Evolutionary conservation across 140 eudicot genomes (phyloP).

Genomic region (Oenanthe javanica): DNA sequence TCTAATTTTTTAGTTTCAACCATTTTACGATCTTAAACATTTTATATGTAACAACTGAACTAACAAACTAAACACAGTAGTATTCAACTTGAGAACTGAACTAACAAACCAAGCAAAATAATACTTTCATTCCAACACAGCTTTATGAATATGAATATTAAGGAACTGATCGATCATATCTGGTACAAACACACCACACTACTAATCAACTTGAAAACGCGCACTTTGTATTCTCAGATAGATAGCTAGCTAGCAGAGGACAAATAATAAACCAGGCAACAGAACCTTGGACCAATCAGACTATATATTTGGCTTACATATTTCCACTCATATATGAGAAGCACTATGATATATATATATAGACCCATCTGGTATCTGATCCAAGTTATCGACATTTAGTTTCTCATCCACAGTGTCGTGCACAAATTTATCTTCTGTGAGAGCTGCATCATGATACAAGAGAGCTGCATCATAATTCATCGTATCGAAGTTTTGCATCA

Average conservation of each 20-base stretch:
- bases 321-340: neutral
- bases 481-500: slow-evolving; percentile 11
- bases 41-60: no score
- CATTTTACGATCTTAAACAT: no score
- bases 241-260: neutral
- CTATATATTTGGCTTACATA: no score
- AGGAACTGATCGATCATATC: neutral
- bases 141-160: neutral
- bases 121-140: neutral
- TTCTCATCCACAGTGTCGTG: neutral
- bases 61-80: neutral
- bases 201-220: neutral
- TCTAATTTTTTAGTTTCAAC: no score
- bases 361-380: neutral
- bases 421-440: neutral
- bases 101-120: neutral
- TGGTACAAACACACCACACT: neutral
- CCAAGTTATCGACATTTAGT: neutral
- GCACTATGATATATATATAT: neutral
- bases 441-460: neutral
- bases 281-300: neutral
- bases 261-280: neutral
- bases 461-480: neutral
- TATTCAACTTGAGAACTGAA: no score
- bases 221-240: no score